Percentiles rank a stretch among this genome's conserved stretches.
Evolutionary conservation across 106 monocot species (phyloP).

Genomic region (Ottelia alismoides): DNA sequence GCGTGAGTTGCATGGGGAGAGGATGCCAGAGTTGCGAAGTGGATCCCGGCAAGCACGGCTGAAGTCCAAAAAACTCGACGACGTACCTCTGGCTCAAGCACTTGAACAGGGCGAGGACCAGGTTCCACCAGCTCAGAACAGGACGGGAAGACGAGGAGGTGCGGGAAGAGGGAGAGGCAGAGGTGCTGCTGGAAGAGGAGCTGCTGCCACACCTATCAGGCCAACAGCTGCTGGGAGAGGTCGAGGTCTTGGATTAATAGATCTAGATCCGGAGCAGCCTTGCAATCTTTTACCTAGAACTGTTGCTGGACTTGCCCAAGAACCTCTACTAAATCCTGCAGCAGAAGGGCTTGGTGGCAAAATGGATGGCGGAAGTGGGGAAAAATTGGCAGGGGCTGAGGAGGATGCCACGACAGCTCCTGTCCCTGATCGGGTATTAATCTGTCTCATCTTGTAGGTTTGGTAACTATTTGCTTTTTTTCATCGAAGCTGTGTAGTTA

Average conservation of each 20-base stretch:
- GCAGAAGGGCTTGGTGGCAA: conserved; percentile 41
- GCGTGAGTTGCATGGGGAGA: conserved; percentile 83
- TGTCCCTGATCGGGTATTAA: conserved; percentile 79
- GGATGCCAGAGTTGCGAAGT: conserved; percentile 98
- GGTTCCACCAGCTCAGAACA: conserved; percentile 29
- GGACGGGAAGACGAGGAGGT: conserved; percentile 49
- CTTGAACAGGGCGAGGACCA: conserved; percentile 43
- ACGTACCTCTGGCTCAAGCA: conserved; percentile 29
- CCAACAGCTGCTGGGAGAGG: conserved; percentile 50
- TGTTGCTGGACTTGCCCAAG: no score
- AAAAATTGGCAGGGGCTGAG: conserved; percentile 61
- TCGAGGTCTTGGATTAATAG: conserved; percentile 47
- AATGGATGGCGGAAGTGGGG: conserved; percentile 75
- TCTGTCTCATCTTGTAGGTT: no score
- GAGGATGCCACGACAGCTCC: conserved; percentile 69
- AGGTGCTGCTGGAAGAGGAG: conserved; percentile 28
- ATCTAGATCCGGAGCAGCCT: conserved; percentile 76
- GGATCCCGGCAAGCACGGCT: conserved; percentile 89
- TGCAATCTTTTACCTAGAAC: no score
- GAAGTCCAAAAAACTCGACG: conserved; percentile 67
- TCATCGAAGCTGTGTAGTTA: no score
- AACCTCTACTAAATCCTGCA: conserved; percentile 35
- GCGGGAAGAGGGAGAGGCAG: conserved; percentile 69
- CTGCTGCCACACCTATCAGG: conserved; percentile 33
- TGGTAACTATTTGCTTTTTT: no score